Conservation (phyloP, 768 basidiomycete genomes). For the Rickenella mellea region DNA sequence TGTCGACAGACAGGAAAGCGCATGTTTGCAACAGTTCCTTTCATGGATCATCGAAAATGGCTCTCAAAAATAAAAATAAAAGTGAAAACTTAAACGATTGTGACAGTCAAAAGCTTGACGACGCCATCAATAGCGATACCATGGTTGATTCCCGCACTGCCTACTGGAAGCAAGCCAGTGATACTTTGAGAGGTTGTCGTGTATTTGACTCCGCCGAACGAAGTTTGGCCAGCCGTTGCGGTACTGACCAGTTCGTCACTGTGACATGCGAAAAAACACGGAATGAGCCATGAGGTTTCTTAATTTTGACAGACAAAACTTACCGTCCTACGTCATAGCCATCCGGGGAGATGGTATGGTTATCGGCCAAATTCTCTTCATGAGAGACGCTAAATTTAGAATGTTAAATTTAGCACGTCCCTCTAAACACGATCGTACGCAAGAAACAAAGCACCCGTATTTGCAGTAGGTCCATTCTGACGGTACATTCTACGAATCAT, state of each 20-base stretch:
- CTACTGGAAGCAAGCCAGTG: slow-evolving; percentile 44
- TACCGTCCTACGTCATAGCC: slow-evolving; percentile 43
- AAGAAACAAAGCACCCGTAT: slow-evolving; percentile 45
- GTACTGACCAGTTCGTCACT: slow-evolving; percentile 29
- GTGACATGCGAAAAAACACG: background rate
- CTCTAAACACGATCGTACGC: slow-evolving; percentile 28
- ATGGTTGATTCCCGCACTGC: slow-evolving; percentile 42
- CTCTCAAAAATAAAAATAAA: background rate
- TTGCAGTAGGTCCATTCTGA: slow-evolving; percentile 47
- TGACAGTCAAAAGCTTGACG: slow-evolving; percentile 45
- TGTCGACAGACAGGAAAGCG: too few species aligned
- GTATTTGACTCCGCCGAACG: slow-evolving; percentile 37
- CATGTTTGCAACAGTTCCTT: too few species aligned
- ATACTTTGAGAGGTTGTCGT: slow-evolving; percentile 34
- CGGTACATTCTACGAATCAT: slow-evolving; percentile 33
- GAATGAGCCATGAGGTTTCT: background rate
- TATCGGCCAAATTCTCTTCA: slow-evolving; percentile 28
- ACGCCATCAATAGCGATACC: slow-evolving; percentile 58
- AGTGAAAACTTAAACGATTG: slow-evolving; percentile 20
- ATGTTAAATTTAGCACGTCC: background rate
- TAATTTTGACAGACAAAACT: slow-evolving; percentile 6
- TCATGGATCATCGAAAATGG: background rate
- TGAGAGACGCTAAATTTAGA: slow-evolving; percentile 27
- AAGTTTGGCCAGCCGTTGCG: slow-evolving; percentile 26
- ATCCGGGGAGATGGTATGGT: slow-evolving; percentile 34